Conservation (phyloP, 805 yeast species). For the Yamadazyma paraphyllophila region DNA sequence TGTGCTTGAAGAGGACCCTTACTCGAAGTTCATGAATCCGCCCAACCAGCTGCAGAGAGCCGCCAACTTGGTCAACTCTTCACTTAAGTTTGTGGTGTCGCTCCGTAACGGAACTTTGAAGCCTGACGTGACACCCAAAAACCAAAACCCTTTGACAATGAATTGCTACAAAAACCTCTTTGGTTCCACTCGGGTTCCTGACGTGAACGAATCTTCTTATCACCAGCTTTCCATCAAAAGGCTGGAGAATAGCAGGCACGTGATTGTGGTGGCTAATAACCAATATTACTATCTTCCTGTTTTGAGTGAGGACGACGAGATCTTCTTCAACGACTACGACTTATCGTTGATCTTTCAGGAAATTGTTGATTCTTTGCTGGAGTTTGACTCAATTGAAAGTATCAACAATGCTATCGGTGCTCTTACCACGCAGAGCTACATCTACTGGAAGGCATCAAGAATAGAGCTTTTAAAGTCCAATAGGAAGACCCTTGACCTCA, state of each 20-base stretch:
- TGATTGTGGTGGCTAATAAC: slow-evolving; percentile 48
- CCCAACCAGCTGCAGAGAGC: slow-evolving; percentile 70
- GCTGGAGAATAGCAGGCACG: slow-evolving; percentile 44
- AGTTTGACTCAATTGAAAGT: slow-evolving; percentile 34
- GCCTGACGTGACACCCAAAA: slow-evolving; percentile 56
- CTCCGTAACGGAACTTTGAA: slow-evolving; percentile 52
- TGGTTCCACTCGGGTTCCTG: slow-evolving; percentile 61
- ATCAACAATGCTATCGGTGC: slow-evolving; percentile 51
- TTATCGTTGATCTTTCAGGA: slow-evolving; percentile 42
- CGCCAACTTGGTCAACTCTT: slow-evolving; percentile 61
- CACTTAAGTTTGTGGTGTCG: slow-evolving; percentile 63
- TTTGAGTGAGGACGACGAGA: slow-evolving; percentile 38
- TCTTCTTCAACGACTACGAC: slow-evolving; percentile 56
- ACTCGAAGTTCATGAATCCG: slow-evolving; percentile 50
- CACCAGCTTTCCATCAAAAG: slow-evolving; percentile 35
- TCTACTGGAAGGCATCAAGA: slow-evolving; percentile 49
- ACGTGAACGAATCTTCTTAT: slow-evolving; percentile 22
- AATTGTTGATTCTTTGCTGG: slow-evolving; percentile 39
- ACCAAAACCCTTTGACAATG: slow-evolving; percentile 60
- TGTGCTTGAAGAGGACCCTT: slow-evolving; percentile 72
- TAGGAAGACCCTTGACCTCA: slow-evolving; percentile 28
- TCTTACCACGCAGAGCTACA: slow-evolving; percentile 52
- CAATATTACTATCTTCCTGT: slow-evolving; percentile 53
- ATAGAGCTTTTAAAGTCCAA: slow-evolving; percentile 40
- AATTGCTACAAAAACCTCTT: slow-evolving; percentile 62